phyloP scores from a whole-genome alignment of 2,329 filamentous ascomycete species.

The Fusarium musae region DNA sequence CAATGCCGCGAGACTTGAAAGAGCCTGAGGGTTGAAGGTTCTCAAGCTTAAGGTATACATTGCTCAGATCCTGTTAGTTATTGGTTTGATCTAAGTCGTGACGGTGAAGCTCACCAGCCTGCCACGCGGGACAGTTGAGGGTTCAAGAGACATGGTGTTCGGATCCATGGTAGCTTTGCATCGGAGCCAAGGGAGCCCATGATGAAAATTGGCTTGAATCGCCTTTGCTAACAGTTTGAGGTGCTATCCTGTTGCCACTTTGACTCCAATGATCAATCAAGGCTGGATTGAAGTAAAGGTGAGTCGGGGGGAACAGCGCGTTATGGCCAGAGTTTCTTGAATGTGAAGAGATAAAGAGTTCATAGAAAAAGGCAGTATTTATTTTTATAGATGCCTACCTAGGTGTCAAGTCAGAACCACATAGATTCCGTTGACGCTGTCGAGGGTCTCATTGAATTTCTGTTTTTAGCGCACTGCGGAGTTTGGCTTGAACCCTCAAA shows the following conservation, averaged over 20 bases:
- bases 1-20: slow-evolving; percentile 85
- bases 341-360: not conserved
- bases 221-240: not conserved
- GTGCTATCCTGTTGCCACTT: not conserved
- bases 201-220: slow-evolving; percentile 3
- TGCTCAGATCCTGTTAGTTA: slow-evolving; percentile 55
- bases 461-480: slow-evolving; percentile 5
- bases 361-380: not conserved
- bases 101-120: slow-evolving; percentile 69
- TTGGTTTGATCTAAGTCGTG: slow-evolving; percentile 4
- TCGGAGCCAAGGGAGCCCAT: slow-evolving; percentile 57
- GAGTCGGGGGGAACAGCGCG: not conserved
- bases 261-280: not conserved
- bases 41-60: slow-evolving; percentile 87
- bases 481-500: not conserved
- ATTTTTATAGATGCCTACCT: not conserved
- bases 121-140: slow-evolving; percentile 73
- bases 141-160: slow-evolving; percentile 77
- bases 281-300: not conserved
- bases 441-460: not conserved
- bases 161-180: slow-evolving; percentile 69
- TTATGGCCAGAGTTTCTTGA: not conserved
- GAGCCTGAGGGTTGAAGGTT: slow-evolving; percentile 86
- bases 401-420: not conserved
- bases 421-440: not conserved